These are phyloP conservation scores for Ambispora gerdemannii DNA, from an alignment of 192 early-diverging fungal genomes.

Conservation along the genomic window DNA sequence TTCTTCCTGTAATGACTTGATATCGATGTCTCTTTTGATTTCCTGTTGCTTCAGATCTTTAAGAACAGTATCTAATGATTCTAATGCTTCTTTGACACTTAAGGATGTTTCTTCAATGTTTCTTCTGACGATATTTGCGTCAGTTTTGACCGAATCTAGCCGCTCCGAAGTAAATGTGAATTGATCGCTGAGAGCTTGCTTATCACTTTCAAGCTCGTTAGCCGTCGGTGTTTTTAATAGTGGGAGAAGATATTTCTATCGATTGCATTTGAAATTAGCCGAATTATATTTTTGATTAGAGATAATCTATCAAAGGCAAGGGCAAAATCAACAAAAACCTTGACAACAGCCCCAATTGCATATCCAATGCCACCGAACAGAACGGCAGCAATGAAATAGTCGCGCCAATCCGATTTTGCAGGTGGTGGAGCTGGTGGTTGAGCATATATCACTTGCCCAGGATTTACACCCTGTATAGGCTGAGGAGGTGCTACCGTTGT, in stretches of 20 bases:
- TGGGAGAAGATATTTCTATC: conserved; percentile 56
- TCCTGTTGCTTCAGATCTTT: conserved; percentile 64
- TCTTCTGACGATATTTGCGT: conserved; percentile 40
- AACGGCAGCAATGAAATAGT: conserved; percentile 85
- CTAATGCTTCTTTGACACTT: conserved; percentile 70
- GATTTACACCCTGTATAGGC: conserved; percentile 12
- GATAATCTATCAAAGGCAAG: conserved; percentile 6
- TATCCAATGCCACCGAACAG: conserved; percentile 87
- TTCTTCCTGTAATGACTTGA: conserved; percentile 71
- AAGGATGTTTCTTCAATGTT: conserved; percentile 66
- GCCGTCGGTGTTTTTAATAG: conserved; percentile 59
- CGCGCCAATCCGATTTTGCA: conserved; percentile 83
- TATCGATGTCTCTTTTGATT: conserved; percentile 60
- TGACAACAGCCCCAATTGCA: conserved; percentile 69
- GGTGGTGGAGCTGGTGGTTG: conserved; percentile 44
- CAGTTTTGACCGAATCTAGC: conserved; percentile 37
- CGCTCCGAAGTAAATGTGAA: conserved; percentile 51
- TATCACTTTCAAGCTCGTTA: conserved; percentile 68
- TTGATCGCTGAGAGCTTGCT: conserved; percentile 64
- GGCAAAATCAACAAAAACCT: conserved; percentile 50
- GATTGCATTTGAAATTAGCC: neutral
- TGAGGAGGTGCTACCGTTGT: conserved; percentile 15
- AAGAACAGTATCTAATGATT: conserved; percentile 57
- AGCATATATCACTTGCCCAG: conserved; percentile 37
- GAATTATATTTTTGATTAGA: neutral